Percentiles rank a stretch among this genome's conserved stretches.
phyloP scores from a whole-genome alignment of 306 rosid species.

The Trichosanthes cucumerina region DNA sequence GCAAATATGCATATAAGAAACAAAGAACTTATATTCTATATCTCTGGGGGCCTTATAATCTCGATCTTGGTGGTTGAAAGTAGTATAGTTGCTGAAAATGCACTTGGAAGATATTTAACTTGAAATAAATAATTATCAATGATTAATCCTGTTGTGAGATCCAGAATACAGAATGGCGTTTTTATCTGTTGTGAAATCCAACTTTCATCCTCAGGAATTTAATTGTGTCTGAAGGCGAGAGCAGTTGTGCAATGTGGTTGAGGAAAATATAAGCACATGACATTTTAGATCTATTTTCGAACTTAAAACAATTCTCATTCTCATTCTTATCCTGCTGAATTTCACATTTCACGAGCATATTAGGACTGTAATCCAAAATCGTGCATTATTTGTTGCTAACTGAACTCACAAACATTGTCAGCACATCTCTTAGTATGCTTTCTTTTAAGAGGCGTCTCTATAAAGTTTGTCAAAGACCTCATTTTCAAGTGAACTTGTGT shows the following conservation, averaged over 20 bases:
- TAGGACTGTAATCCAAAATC: background rate
- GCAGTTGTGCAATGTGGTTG: background rate
- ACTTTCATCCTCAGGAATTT: background rate
- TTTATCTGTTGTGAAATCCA: background rate
- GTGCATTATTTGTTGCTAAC: background rate
- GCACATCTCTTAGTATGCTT: background rate
- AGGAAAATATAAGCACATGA: background rate
- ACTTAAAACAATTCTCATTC: background rate
- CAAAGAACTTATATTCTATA: too few relatives aligned
- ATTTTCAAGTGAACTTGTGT: background rate
- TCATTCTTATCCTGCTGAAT: background rate
- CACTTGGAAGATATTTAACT: background rate
- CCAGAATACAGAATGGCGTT: background rate
- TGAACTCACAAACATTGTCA: background rate
- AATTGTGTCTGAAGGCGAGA: background rate
- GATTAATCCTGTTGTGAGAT: background rate
- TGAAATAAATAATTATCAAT: background rate
- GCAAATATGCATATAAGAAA: background rate
- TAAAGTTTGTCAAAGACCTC: background rate
- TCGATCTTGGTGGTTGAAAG: background rate
- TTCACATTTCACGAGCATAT: background rate
- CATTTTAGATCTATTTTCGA: background rate
- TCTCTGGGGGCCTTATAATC: background rate
- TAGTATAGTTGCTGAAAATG: background rate
- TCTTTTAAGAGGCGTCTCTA: background rate